Evolutionary conservation across 495 filamentous ascomycete genomes (phyloP).

Genomic region (Tuber umbilicatum): DNA sequence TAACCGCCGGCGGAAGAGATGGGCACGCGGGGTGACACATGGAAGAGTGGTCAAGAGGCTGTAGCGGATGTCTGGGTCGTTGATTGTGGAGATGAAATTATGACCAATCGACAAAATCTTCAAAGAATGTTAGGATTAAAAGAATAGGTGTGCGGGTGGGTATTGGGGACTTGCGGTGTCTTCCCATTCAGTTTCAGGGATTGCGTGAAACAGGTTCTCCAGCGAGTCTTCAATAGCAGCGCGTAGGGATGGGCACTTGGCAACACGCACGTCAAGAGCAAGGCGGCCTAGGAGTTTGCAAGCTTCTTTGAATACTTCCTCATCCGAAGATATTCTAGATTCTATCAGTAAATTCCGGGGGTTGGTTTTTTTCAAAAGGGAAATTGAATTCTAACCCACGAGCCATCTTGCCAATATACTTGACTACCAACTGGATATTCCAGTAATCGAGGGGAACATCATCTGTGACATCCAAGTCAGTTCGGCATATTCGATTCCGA

Average conservation of each 20-base stretch:
- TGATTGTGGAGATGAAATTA: conserved; percentile 50
- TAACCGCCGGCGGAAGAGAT: conserved; percentile 63
- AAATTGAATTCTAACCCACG: conserved; percentile 9
- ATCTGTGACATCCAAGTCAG: not conserved
- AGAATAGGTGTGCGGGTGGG: not conserved
- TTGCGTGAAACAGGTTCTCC: conserved; percentile 44
- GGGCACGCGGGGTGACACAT: conserved; percentile 49
- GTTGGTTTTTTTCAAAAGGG: not conserved
- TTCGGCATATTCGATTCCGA: not conserved
- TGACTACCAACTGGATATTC: conserved; percentile 26
- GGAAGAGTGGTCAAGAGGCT: conserved; percentile 57
- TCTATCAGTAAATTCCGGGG: not conserved
- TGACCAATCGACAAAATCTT: conserved; percentile 53
- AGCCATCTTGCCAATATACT: conserved; percentile 22
- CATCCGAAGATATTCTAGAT: conserved; percentile 14
- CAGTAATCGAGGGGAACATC: conserved; percentile 17
- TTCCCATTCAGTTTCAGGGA: conserved; percentile 41
- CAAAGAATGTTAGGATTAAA: conserved; percentile 32
- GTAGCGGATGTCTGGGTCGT: conserved; percentile 51
- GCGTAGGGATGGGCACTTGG: conserved; percentile 44
- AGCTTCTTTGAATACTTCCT: conserved; percentile 10
- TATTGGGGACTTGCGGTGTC: conserved; percentile 19
- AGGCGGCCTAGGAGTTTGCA: conserved; percentile 53
- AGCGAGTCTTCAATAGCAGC: conserved; percentile 49
- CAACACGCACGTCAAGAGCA: conserved; percentile 52